Evolutionary conservation across 768 basidiomycete species (phyloP).

Genomic region (Chlorophyllum brunneum): DNA sequence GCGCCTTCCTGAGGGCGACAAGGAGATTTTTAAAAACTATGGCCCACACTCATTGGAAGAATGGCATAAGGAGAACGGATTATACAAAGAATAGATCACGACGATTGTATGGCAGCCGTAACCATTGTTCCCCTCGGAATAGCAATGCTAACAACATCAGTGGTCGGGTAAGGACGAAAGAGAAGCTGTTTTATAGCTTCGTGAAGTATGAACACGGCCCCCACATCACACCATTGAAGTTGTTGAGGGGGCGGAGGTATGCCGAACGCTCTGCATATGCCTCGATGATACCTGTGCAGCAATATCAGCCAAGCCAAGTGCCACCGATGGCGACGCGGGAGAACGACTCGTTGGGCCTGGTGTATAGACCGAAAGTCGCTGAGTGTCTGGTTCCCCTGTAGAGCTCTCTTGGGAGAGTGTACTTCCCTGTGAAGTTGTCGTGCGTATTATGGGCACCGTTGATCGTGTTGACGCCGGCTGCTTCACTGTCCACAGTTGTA

Average conservation of each 20-base stretch:
- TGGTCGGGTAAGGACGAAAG: too few species aligned
- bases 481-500: constrained; percentile 3
- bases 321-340: neutral
- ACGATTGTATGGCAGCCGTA: neutral
- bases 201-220: too few species aligned
- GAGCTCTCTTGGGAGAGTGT: neutral
- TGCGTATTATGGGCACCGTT: neutral
- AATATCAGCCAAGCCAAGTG: neutral
- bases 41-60: constrained; percentile 44
- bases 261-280: neutral
- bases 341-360: neutral
- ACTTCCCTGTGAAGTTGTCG: neutral
- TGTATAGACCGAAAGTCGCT: neutral
- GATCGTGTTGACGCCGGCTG: neutral
- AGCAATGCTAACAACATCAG: too few species aligned
- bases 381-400: neutral
- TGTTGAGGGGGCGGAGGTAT: neutral
- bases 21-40: constrained; percentile 42
- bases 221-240: neutral
- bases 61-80: constrained; percentile 55
- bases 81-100: constrained; percentile 28
- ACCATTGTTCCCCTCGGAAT: neutral
- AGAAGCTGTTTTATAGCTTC: too few species aligned
- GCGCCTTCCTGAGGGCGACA: constrained; percentile 56
- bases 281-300: neutral